A percentile compares a stretch with the other conserved stretches of the same genome.
Conservation (phyloP, 1,284 basidiomycete genomes). For the Athelia sp. region DNA sequence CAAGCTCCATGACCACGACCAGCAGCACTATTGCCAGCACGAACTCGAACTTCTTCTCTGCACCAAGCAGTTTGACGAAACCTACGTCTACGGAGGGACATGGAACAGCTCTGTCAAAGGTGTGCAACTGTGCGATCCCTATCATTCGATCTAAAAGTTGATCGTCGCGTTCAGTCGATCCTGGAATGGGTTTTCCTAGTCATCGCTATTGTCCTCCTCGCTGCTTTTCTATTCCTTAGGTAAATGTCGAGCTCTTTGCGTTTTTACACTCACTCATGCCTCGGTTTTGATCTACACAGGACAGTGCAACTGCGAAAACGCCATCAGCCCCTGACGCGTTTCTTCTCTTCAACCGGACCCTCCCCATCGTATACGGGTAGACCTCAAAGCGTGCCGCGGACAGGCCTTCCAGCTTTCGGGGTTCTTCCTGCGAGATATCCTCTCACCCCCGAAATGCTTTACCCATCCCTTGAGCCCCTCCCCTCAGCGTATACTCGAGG, state of each 20-base stretch:
- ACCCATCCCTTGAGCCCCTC: background rate
- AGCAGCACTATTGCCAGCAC: background rate
- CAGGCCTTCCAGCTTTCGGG: constrained; percentile 9
- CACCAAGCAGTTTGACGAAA: background rate
- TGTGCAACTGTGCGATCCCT: background rate
- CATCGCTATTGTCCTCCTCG: constrained; percentile 17
- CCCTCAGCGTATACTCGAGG: constrained; percentile 2
- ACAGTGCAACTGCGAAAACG: background rate
- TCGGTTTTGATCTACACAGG: background rate
- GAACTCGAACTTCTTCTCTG: background rate
- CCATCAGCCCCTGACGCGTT: constrained; percentile 6
- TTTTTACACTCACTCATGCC: background rate
- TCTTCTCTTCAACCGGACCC: constrained; percentile 3
- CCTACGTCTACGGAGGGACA: background rate
- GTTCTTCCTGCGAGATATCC: constrained; percentile 6
- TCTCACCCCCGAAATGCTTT: constrained; percentile 2
- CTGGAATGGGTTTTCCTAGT: constrained; percentile 24
- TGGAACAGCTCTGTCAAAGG: background rate
- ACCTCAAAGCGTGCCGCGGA: constrained; percentile 12
- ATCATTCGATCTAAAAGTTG: background rate
- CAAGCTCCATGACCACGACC: background rate
- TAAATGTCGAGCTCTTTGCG: constrained; percentile 5
- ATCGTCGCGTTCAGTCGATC: constrained; percentile 17
- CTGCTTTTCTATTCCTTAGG: constrained; percentile 19
- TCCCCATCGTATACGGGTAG: background rate